phyloP scores from a whole-genome alignment of 1,284 basidiomycete species.

The Puccinia coronata region DNA sequence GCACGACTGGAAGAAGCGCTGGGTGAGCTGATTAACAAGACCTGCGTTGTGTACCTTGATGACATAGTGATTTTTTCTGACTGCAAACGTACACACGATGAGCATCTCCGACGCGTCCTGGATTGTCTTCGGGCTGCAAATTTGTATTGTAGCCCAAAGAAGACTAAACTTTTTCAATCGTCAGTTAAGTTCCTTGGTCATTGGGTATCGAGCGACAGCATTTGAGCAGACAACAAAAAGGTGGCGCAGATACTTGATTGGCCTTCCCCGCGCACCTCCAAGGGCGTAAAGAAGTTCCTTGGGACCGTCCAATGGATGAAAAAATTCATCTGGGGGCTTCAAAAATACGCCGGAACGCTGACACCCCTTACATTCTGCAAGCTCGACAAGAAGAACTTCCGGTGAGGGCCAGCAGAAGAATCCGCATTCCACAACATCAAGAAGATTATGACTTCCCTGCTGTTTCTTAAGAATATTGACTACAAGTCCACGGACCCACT shows the following conservation, averaged over 20 bases:
- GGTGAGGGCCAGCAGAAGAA: background rate
- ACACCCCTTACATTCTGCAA: background rate
- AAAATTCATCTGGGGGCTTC: too few relatives aligned
- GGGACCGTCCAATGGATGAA: too few relatives aligned
- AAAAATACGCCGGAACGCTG: background rate
- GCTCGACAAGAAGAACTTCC: background rate
- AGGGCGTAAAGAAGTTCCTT: too few relatives aligned
- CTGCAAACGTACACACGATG: too few relatives aligned
- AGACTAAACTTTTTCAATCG: background rate
- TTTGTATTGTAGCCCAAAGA: too few relatives aligned
- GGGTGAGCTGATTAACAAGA: too few relatives aligned
- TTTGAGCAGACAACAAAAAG: background rate
- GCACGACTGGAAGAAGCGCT: conserved; percentile 43
- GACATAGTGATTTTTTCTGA: too few relatives aligned
- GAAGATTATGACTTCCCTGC: background rate
- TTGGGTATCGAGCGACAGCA: background rate
- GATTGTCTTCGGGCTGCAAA: too few relatives aligned
- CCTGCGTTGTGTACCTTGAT: too few relatives aligned
- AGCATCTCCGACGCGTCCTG: too few relatives aligned
- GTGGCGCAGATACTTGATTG: too few relatives aligned
- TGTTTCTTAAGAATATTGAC: background rate
- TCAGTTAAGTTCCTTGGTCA: conserved; percentile 13
- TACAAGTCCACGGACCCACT: background rate
- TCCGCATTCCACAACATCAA: background rate
- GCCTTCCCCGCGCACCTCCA: too few relatives aligned